phyloP scores from a whole-genome alignment of 257 asterid genomes.

The Parsonsia alboflavescens region DNA sequence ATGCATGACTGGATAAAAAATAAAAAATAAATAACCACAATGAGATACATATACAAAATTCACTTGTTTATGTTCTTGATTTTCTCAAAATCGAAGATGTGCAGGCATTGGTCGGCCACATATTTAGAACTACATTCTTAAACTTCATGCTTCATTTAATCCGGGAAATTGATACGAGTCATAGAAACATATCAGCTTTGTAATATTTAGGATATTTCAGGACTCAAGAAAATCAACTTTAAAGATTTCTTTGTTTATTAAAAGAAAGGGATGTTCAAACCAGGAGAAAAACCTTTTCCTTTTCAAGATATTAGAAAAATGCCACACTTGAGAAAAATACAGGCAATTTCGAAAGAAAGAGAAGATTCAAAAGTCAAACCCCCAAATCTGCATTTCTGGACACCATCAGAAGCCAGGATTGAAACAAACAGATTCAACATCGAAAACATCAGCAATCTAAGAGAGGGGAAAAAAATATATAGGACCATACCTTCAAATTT shows the following conservation, averaged over 20 bases:
- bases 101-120: not conserved
- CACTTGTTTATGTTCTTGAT: not conserved
- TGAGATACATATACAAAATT: not conserved
- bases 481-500: conserved; percentile 10
- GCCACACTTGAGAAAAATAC: not conserved
- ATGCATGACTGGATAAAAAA: conserved; percentile 64
- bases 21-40: not conserved
- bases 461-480: not conserved
- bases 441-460: not conserved
- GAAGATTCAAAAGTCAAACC: not conserved
- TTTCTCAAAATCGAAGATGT: not conserved
- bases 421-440: not conserved
- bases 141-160: not conserved
- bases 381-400: not conserved
- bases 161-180: not conserved
- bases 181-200: not conserved
- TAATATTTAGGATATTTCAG: not conserved
- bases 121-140: not conserved
- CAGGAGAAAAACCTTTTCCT: not conserved
- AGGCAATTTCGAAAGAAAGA: not conserved
- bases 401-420: not conserved
- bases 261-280: not conserved
- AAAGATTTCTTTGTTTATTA: not conserved
- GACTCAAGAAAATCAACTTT: not conserved
- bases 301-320: not conserved